Percentiles rank a stretch among this genome's conserved stretches.
These are phyloP conservation scores for Lachnellula occidentalis DNA, from an alignment of 2,329 filamentous ascomycete genomes.

Conservation along the genomic window DNA sequence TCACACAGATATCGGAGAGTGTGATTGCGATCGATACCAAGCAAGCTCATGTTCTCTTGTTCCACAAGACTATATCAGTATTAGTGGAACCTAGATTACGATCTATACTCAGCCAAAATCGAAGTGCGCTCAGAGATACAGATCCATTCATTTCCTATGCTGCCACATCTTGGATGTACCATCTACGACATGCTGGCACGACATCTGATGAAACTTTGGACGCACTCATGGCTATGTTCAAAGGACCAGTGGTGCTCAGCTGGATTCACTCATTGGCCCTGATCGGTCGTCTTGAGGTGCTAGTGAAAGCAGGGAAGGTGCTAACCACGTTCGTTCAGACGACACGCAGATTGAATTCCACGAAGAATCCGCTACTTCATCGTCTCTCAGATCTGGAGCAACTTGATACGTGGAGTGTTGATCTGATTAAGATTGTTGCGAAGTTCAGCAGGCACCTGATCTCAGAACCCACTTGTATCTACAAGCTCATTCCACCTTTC, in stretches of 20 bases:
- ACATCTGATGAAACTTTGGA: conserved; percentile 4
- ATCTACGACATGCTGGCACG: conserved; percentile 15
- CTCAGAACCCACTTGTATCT: conserved; percentile 31
- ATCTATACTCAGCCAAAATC: too few species aligned
- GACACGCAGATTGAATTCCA: conserved; percentile 8
- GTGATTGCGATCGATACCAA: not conserved
- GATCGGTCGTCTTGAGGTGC: conserved; percentile 19
- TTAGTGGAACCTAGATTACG: not conserved
- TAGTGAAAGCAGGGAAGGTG: conserved; percentile 27
- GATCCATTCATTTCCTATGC: conserved; percentile 23
- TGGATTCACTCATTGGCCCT: conserved; percentile 33
- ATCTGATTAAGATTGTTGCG: conserved; percentile 33
- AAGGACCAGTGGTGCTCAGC: conserved; percentile 21
- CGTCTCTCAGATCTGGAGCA: conserved; percentile 20
- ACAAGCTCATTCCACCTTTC: conserved; percentile 35
- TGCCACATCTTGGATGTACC: conserved; percentile 24
- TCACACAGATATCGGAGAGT: conserved; percentile 12
- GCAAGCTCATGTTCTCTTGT: conserved; percentile 1
- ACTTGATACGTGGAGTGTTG: conserved; percentile 31
- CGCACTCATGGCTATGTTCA: conserved; percentile 26
- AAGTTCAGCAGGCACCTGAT: conserved; percentile 32
- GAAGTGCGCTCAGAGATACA: not conserved
- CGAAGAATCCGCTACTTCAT: conserved; percentile 9
- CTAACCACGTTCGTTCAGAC: conserved; percentile 19
- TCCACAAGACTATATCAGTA: conserved; percentile 1